A percentile compares a stretch with the other conserved stretches of the same genome.
These are phyloP conservation scores for Sporothrix luriei DNA, from an alignment of 2,329 filamentous ascomycete species.

Conservation along the genomic window DNA sequence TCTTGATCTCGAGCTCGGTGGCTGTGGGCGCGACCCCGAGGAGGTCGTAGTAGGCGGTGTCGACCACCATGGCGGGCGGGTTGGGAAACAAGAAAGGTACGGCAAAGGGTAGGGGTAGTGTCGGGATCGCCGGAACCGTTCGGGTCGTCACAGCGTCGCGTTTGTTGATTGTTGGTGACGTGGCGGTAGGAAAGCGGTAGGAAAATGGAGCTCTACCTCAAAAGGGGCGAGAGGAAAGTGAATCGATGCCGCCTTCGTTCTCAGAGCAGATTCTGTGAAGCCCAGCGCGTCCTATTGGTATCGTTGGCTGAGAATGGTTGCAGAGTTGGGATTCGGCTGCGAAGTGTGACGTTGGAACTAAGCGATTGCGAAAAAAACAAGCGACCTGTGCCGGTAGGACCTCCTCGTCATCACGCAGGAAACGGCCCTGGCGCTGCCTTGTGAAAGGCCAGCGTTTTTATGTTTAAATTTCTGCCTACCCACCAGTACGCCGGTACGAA, in stretches of 20 bases:
- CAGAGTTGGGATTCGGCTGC: constrained; percentile 15
- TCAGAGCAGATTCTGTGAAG: not conserved
- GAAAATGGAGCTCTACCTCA: not conserved
- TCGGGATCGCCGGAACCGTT: not conserved
- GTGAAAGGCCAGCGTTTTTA: constrained; percentile 26
- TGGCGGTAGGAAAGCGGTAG: constrained; percentile 22
- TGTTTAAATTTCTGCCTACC: not conserved
- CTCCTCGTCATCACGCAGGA: constrained; percentile 33
- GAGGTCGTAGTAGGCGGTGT: constrained; percentile 85
- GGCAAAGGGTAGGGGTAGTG: not conserved
- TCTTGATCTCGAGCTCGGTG: constrained; percentile 91
- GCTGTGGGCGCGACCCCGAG: constrained; percentile 83
- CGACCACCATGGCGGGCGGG: constrained; percentile 72
- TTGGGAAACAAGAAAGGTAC: not conserved
- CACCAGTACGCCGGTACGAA: too few relatives aligned
- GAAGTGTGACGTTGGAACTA: constrained; percentile 8
- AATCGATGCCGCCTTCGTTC: not conserved
- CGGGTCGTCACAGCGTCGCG: not conserved
- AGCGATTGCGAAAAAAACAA: constrained; percentile 10
- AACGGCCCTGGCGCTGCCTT: constrained; percentile 6
- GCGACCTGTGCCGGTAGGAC: not conserved
- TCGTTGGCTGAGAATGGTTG: not conserved
- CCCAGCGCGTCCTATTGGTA: not conserved
- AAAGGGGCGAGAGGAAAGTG: not conserved
- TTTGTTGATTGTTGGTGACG: not conserved